Evolutionary conservation across 805 yeast species (phyloP).

Genomic region (Wickerhamomyces kurtzmanii): DNA sequence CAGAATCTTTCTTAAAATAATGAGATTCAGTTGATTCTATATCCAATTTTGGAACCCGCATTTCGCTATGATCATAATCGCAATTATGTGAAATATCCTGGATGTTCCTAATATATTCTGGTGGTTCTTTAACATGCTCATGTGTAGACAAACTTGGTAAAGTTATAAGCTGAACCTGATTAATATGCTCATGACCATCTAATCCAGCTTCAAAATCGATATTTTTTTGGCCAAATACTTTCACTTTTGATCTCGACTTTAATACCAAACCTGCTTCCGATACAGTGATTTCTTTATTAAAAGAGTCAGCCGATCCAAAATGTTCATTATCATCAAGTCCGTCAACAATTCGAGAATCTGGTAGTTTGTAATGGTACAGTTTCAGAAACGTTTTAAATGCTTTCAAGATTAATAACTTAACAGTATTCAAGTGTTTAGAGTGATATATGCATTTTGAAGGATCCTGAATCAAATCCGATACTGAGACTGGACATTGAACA

Average conservation of each 20-base stretch:
- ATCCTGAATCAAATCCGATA: conserved; percentile 30
- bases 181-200: not conserved
- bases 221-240: too few species aligned
- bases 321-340: not conserved
- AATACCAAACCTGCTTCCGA: conserved; percentile 1
- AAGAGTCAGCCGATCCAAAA: conserved; percentile 1
- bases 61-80: not conserved
- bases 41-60: too few species aligned
- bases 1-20: not conserved
- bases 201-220: not conserved
- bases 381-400: conserved; percentile 19
- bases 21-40: too few species aligned
- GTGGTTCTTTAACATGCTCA: not conserved
- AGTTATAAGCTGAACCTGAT: not conserved
- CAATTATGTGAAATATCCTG: not conserved
- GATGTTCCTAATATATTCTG: not conserved
- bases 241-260: not conserved
- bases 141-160: not conserved
- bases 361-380: conserved; percentile 14
- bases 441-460: conserved; percentile 22
- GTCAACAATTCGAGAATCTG: conserved; percentile 3
- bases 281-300: too few species aligned
- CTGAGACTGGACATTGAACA: conserved; percentile 15
- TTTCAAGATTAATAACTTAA: conserved; percentile 21
- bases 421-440: conserved; percentile 15